These are phyloP conservation scores for Elymus sibiricus DNA, from an alignment of 176 grass and related monocot species.

Conservation along the genomic window DNA sequence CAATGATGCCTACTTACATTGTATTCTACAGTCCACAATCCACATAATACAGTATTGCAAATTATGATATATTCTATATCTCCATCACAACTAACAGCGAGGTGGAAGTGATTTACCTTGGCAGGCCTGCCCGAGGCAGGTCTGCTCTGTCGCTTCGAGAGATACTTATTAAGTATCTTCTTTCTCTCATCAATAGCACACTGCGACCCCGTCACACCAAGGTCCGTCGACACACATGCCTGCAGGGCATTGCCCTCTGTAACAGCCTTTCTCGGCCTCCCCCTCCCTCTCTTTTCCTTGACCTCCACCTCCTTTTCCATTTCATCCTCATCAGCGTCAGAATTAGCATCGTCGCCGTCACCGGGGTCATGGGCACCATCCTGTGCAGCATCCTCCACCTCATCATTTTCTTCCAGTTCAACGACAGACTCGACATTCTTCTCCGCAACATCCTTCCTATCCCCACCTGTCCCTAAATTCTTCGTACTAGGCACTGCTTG, in stretches of 20 bases:
- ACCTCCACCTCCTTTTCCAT: constrained; percentile 40
- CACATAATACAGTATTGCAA: background rate
- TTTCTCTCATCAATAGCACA: constrained; percentile 67
- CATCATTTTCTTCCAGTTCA: background rate
- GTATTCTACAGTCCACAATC: background rate
- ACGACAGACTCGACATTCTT: constrained; percentile 12
- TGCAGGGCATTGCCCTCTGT: constrained; percentile 21
- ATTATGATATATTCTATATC: background rate
- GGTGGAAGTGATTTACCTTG: constrained; percentile 46
- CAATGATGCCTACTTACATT: background rate
- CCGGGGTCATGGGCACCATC: background rate
- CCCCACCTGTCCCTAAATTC: constrained; percentile 2
- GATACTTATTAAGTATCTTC: constrained; percentile 70
- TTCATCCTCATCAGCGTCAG: background rate
- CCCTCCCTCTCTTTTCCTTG: constrained; percentile 52
- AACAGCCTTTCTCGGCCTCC: constrained; percentile 47
- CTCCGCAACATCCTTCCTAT: constrained; percentile 18
- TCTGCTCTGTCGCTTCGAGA: constrained; percentile 64
- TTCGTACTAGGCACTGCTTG: constrained; percentile 1
- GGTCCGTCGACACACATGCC: constrained; percentile 34
- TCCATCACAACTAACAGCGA: background rate
- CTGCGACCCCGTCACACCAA: constrained; percentile 41
- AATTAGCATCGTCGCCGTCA: background rate
- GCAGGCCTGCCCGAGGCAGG: constrained; percentile 37
- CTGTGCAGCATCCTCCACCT: background rate